Evolutionary conservation across 2,329 filamentous ascomycete genomes (phyloP).

Genomic region (Sphaerulina vaccinii): DNA sequence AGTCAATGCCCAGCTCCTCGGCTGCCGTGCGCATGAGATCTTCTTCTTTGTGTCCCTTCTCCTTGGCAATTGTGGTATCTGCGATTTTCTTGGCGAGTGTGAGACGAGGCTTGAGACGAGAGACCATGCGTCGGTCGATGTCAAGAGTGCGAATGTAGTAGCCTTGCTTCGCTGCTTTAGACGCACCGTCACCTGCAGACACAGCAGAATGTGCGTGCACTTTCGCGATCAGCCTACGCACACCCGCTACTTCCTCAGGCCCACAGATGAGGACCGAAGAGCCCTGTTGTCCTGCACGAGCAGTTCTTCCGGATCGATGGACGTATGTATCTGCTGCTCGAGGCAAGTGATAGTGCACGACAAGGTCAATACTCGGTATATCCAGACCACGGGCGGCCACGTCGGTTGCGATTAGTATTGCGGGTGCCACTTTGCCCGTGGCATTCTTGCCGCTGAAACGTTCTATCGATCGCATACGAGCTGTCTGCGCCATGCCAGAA

Average conservation of each 20-base stretch:
- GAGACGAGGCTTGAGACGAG: slow-evolving; percentile 73
- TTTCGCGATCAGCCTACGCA: slow-evolving; percentile 79
- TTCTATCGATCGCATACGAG: slow-evolving; percentile 87
- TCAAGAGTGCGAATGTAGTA: slow-evolving; percentile 78
- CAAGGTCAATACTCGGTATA: slow-evolving; percentile 82
- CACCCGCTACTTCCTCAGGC: slow-evolving; percentile 85
- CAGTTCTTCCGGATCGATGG: slow-evolving; percentile 90
- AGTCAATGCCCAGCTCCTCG: slow-evolving; percentile 90
- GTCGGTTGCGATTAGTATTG: slow-evolving; percentile 84
- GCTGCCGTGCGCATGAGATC: slow-evolving; percentile 81
- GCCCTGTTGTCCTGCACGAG: slow-evolving; percentile 74
- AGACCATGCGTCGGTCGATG: slow-evolving; percentile 75
- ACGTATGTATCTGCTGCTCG: slow-evolving; percentile 91
- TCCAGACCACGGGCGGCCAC: slow-evolving; percentile 92
- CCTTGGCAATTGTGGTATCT: slow-evolving; percentile 79
- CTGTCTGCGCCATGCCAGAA: slow-evolving; percentile 94
- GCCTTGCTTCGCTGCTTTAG: slow-evolving; percentile 48
- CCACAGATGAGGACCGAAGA: slow-evolving; percentile 85
- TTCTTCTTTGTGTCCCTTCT: slow-evolving; percentile 80
- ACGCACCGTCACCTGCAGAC: slow-evolving; percentile 43
- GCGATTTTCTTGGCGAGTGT: slow-evolving; percentile 82
- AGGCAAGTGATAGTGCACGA: slow-evolving; percentile 94
- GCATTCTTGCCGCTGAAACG: slow-evolving; percentile 64
- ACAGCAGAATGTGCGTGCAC: slow-evolving; percentile 66
- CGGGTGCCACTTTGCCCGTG: slow-evolving; percentile 47